Percentiles rank a stretch among this genome's conserved stretches.
These are phyloP conservation scores for Botryotinia convoluta DNA, from an alignment of 2,329 filamentous ascomycete species.

Conservation along the genomic window DNA sequence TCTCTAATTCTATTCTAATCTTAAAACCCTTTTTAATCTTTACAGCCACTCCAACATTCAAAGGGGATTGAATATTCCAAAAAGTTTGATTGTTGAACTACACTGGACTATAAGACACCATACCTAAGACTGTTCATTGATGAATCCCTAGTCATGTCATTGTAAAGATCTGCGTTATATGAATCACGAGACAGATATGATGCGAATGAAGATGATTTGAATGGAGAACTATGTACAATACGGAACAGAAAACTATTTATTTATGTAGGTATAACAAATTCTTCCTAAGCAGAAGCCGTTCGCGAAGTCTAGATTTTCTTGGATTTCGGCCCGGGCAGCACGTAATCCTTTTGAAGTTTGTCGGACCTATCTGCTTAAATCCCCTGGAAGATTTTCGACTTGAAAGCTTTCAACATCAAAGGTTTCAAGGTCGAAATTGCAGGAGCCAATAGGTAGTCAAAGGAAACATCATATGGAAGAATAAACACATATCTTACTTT, in stretches of 20 bases:
- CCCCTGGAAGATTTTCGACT: neutral
- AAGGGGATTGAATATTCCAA: too few relatives aligned
- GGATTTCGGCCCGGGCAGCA: neutral
- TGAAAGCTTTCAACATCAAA: neutral
- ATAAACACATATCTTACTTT: neutral
- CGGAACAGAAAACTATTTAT: neutral
- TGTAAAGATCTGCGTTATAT: neutral
- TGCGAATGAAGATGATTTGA: too few relatives aligned
- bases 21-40: too few relatives aligned
- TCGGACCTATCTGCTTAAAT: neutral
- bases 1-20: too few relatives aligned
- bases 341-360: neutral
- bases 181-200: neutral
- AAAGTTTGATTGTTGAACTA: too few relatives aligned
- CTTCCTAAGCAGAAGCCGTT: too few relatives aligned
- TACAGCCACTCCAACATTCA: too few relatives aligned
- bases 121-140: too few relatives aligned
- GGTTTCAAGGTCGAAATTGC: neutral
- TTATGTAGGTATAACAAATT: too few relatives aligned
- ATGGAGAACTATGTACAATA: neutral
- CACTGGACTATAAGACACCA: too few relatives aligned
- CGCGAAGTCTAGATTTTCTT: neutral
- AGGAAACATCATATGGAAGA: neutral
- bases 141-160: too few relatives aligned
- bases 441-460: neutral